phyloP scores from a whole-genome alignment of 1,284 basidiomycete species.

The Microbotryum lychnidis-dioicae region DNA sequence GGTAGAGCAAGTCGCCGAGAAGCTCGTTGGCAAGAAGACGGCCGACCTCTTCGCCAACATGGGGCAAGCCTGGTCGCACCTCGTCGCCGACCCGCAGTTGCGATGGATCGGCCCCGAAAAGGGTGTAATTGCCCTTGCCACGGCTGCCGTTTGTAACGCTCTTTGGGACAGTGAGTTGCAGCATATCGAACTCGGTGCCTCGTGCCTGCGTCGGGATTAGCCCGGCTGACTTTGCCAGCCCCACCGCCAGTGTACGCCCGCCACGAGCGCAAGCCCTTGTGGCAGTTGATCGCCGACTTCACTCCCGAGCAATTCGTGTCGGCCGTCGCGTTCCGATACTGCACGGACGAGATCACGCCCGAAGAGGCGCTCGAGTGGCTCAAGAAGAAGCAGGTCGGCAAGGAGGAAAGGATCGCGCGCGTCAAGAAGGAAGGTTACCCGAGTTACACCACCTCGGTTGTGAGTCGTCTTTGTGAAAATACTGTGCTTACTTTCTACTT shows the following conservation, averaged over 20 bases:
- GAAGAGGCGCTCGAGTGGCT: slow-evolving; percentile 81
- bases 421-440: slow-evolving; percentile 65
- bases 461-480: background rate
- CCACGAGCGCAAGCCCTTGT: slow-evolving; percentile 65
- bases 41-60: slow-evolving; percentile 79
- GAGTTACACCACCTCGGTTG: slow-evolving; percentile 87
- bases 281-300: slow-evolving; percentile 77
- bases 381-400: slow-evolving; percentile 63
- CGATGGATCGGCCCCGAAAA: slow-evolving; percentile 74
- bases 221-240: slow-evolving; percentile 45
- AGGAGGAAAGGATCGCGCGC: slow-evolving; percentile 64
- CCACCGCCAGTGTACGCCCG: slow-evolving; percentile 65
- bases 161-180: slow-evolving; percentile 49
- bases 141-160: slow-evolving; percentile 48
- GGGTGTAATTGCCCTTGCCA: slow-evolving; percentile 50
- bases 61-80: slow-evolving; percentile 58
- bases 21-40: slow-evolving; percentile 73
- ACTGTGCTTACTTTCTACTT: slow-evolving; percentile 47
- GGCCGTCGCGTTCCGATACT: slow-evolving; percentile 79
- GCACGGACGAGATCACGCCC: slow-evolving; percentile 82
- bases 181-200: background rate
- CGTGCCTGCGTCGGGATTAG: background rate
- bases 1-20: slow-evolving; percentile 65
- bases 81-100: slow-evolving; percentile 77
- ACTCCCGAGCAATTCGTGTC: slow-evolving; percentile 74